Evolutionary conservation across 768 basidiomycete species (phyloP), one percentile per base, ranked within the genome.

Genomic region (Pleurotus salmoneostramineus): DNA sequence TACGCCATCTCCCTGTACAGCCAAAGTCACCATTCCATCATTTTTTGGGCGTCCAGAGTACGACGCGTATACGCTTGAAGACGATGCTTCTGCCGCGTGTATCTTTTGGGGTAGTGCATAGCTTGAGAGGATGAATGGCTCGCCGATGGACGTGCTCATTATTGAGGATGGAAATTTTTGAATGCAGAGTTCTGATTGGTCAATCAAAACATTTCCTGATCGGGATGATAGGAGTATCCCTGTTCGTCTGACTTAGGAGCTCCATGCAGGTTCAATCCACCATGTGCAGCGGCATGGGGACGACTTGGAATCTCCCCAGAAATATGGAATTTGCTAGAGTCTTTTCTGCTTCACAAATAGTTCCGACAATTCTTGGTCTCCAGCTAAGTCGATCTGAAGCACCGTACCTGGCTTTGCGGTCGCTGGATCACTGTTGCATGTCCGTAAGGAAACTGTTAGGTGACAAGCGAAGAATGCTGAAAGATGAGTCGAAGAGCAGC

Each of bases 1-100:
- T 40, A 92, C 73, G 33, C 91, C 91, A 57, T 93, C 89, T 61
- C 79, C 81, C 60, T 91, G 88, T 10, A 78, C 85, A 11, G 88
- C 80, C 56, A 89, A 77, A 0, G 88, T 88, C 43, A 81, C 85
- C 74, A 79, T 80, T 31, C 83, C 81, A 40, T 87, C 83, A 44
- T 71, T 74, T 49, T 66, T 63, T 47, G 69, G 67, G 11, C 71
- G 64, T 42, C 66, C 69, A 56, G 65, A 66, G 34, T 77, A 69
- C 2, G 70, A 69, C 31, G 74, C 74, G 60, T 70, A 77, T 21
- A 78, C 57, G 58, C 65, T 69, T 59, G 59, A 57, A 36, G 60
- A 57, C 37, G 60, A 65, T 62, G 62, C 62, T 56, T 45, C 62
- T 40, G 57, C 54, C 46, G 65, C 67, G 56, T 61, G 45, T 21